phyloP scores from a whole-genome alignment of 495 filamentous ascomycete genomes.

The Daldinia childiae region DNA sequence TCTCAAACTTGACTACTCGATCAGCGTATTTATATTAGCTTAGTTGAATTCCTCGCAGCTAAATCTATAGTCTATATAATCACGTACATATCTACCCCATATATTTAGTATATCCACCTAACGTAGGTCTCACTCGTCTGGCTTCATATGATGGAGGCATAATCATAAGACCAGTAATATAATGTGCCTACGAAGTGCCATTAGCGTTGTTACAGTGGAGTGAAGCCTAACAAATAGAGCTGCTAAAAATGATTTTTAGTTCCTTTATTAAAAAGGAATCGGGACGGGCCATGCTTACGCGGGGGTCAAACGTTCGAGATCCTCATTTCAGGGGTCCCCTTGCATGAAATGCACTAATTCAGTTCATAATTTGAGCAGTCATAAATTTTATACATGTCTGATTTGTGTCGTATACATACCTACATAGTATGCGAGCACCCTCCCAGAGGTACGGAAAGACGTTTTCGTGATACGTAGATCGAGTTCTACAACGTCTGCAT shows the following conservation, averaged over 20 bases:
- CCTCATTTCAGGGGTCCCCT: constrained; percentile 9
- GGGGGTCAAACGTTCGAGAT: constrained; percentile 12
- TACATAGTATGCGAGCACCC: too few species aligned
- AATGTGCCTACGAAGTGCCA: neutral
- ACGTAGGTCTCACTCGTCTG: too few species aligned
- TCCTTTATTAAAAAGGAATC: neutral
- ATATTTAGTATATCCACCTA: too few species aligned
- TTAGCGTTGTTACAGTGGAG: neutral
- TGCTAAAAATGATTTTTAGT: constrained; percentile 1
- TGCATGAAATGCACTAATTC: neutral
- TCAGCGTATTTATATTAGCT: too few species aligned
- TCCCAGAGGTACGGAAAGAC: neutral
- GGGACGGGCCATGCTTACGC: constrained; percentile 5
- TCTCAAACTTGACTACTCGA: too few species aligned
- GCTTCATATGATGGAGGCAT: neutral
- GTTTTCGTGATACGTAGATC: neutral
- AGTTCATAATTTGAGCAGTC: too few species aligned
- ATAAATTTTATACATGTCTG: too few species aligned
- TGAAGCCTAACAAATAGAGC: neutral
- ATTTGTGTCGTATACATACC: too few species aligned
- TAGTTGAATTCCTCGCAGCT: too few species aligned
- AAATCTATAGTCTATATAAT: too few species aligned
- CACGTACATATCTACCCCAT: too few species aligned
- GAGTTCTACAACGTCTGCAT: neutral
- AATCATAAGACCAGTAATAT: neutral